phyloP scores from a whole-genome alignment of 495 filamentous ascomycete species.

The Trichoderma parareesei region DNA sequence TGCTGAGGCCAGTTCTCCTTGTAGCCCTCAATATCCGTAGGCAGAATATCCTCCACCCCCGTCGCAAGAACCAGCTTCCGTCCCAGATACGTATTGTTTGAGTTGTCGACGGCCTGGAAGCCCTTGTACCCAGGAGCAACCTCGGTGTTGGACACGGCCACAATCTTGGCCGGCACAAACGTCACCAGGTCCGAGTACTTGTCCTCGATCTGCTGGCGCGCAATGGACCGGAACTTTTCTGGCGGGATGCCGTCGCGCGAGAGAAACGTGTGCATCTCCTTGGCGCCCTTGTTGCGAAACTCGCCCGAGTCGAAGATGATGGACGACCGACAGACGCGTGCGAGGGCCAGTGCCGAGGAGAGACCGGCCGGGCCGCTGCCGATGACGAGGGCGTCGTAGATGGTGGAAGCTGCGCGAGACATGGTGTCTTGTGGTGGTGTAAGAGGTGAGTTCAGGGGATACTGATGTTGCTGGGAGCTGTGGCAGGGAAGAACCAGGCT shows the following conservation, averaged over 20 bases:
- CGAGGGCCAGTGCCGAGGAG: constrained; percentile 36
- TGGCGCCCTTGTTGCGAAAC: constrained; percentile 40
- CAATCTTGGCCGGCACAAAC: constrained; percentile 31
- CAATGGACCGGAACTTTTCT: constrained; percentile 30
- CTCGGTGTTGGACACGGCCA: constrained; percentile 21
- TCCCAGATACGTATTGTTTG: constrained; percentile 28
- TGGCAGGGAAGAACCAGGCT: not conserved
- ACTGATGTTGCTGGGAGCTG: not conserved
- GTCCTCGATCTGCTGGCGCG: constrained; percentile 26
- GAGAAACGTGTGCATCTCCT: constrained; percentile 45
- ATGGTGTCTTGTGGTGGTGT: not conserved
- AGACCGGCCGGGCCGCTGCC: constrained; percentile 52
- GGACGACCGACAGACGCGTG: constrained; percentile 37
- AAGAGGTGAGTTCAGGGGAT: too few relatives aligned
- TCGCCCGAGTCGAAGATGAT: constrained; percentile 41
- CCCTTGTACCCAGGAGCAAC: constrained; percentile 8
- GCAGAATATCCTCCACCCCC: constrained; percentile 35
- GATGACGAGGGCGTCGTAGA: constrained; percentile 45
- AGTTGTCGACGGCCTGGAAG: constrained; percentile 30
- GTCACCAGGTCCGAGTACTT: constrained; percentile 30
- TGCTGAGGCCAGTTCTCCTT: constrained; percentile 30
- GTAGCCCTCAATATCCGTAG: constrained; percentile 25
- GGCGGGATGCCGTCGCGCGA: constrained; percentile 42
- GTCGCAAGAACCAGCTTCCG: constrained; percentile 43
- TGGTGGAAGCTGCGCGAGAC: not conserved